phyloP scores from a whole-genome alignment of 768 basidiomycete genomes.

The Lentinus brumalis region DNA sequence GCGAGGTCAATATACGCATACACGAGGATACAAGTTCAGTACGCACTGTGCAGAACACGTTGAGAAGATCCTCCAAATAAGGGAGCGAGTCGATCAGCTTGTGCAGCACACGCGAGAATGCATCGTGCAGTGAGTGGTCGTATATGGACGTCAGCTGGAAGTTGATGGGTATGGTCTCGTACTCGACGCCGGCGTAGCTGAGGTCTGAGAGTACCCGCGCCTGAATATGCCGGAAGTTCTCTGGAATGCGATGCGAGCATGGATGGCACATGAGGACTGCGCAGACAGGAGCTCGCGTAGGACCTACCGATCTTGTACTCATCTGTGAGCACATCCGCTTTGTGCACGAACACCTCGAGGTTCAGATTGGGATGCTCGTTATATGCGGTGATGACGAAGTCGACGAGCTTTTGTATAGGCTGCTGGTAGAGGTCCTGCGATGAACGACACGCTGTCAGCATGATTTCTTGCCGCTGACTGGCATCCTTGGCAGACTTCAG shows the following conservation, averaged over 20 bases:
- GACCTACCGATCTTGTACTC: slow-evolving; percentile 85
- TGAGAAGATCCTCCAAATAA: slow-evolving; percentile 84
- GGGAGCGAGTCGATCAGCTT: slow-evolving; percentile 84
- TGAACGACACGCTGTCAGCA: not conserved
- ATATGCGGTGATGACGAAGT: slow-evolving; percentile 78
- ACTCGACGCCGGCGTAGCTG: slow-evolving; percentile 72
- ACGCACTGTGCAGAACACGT: slow-evolving; percentile 78
- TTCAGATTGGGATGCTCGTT: slow-evolving; percentile 74
- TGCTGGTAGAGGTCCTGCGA: slow-evolving; percentile 79
- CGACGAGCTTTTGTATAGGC: slow-evolving; percentile 78
- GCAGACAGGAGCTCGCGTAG: not conserved
- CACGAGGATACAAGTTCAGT: not conserved
- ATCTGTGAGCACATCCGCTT: slow-evolving; percentile 88
- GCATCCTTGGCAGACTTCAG: too few relatives aligned
- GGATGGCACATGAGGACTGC: not conserved
- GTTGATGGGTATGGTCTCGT: slow-evolving; percentile 76
- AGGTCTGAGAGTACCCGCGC: slow-evolving; percentile 84
- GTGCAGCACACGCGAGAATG: slow-evolving; percentile 88
- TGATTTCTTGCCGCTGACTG: not conserved
- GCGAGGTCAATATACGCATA: not conserved
- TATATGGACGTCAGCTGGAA: slow-evolving; percentile 93
- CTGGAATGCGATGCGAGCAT: slow-evolving; percentile 39
- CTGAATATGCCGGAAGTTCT: slow-evolving; percentile 90
- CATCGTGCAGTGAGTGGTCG: slow-evolving; percentile 89
- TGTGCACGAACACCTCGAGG: slow-evolving; percentile 93